Evolutionary conservation across 75 land plant species (phyloP).

Genomic region (Azolla pinnata): DNA sequence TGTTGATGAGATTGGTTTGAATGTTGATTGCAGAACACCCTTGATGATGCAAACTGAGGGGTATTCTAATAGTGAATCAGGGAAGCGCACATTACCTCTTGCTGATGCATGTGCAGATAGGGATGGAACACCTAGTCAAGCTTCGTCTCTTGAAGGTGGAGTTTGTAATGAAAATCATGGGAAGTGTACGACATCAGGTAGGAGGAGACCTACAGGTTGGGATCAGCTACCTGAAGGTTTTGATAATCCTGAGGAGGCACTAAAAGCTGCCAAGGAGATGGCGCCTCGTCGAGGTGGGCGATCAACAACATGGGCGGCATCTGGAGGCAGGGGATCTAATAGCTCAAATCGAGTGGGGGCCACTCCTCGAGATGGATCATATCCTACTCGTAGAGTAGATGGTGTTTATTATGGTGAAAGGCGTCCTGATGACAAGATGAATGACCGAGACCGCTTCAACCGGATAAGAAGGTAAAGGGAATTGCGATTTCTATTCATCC

Average conservation of each 20-base stretch:
- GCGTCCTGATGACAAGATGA: slow-evolving; percentile 11
- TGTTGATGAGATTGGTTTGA: not conserved
- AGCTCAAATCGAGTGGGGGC: not conserved
- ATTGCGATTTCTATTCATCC: not conserved
- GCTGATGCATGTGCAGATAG: not conserved
- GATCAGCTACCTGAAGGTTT: slow-evolving; percentile 49
- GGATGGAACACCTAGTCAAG: not conserved
- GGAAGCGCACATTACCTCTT: not conserved
- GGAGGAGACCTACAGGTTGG: slow-evolving; percentile 41
- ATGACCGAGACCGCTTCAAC: slow-evolving; percentile 12
- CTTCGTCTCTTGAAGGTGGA: not conserved
- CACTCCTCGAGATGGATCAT: not conserved
- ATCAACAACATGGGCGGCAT: slow-evolving; percentile 1
- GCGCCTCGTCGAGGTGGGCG: slow-evolving; percentile 8
- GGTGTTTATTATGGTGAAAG: slow-evolving; percentile 15
- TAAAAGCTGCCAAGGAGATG: slow-evolving; percentile 18
- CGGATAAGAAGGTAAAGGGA: slow-evolving; percentile 15
- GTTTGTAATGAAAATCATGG: slow-evolving; percentile 4
- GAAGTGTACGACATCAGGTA: slow-evolving; percentile 5
- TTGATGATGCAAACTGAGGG: not conserved
- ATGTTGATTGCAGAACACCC: not conserved
- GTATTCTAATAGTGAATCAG: not conserved
- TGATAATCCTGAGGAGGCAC: slow-evolving; percentile 27
- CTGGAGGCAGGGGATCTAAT: slow-evolving; percentile 7
- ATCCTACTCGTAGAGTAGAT: slow-evolving; percentile 3